Conservation (phyloP, 2,329 filamentous ascomycete genomes). For the Talaromyces marneffei region DNA sequence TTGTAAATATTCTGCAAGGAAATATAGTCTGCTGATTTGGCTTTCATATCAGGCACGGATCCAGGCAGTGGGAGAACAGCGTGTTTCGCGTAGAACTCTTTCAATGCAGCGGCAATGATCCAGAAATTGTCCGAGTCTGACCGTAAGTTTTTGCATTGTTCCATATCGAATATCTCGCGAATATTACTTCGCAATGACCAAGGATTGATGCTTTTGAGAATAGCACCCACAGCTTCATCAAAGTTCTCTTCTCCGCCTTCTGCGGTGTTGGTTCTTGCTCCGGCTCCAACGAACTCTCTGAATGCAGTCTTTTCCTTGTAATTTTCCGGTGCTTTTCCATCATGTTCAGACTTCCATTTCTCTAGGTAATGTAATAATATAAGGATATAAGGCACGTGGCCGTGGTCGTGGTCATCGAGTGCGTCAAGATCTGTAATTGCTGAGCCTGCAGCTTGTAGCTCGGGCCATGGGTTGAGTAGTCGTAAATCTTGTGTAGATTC, state of each 20-base stretch:
- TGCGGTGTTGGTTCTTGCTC: constrained; percentile 63
- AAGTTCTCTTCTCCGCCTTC: constrained; percentile 96
- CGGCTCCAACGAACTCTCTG: constrained; percentile 60
- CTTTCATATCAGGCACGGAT: constrained; percentile 94
- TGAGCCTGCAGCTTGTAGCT: constrained; percentile 62
- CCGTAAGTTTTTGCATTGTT: constrained; percentile 48
- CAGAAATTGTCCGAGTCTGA: constrained; percentile 65
- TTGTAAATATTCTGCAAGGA: constrained; percentile 91
- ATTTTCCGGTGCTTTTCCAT: constrained; percentile 61
- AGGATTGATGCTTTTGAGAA: constrained; percentile 75
- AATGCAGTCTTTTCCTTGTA: constrained; percentile 88
- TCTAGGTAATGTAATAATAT: constrained; percentile 77
- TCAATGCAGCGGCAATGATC: constrained; percentile 77
- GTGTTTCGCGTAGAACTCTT: constrained; percentile 68
- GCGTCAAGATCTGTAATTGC: constrained; percentile 61
- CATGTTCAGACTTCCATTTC: constrained; percentile 67
- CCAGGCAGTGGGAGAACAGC: constrained; percentile 75
- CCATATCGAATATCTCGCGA: constrained; percentile 70
- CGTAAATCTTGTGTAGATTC: constrained; percentile 80
- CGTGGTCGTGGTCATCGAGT: constrained; percentile 74
- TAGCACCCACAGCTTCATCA: constrained; percentile 80
- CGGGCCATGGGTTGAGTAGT: constrained; percentile 78
- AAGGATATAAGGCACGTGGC: constrained; percentile 82
- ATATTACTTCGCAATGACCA: constrained; percentile 64
- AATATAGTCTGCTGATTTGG: constrained; percentile 83